A percentile compares a stretch with the other conserved stretches of the same genome.
phyloP scores from a whole-genome alignment of 106 monocot genomes.

The Vanilla planifolia region DNA sequence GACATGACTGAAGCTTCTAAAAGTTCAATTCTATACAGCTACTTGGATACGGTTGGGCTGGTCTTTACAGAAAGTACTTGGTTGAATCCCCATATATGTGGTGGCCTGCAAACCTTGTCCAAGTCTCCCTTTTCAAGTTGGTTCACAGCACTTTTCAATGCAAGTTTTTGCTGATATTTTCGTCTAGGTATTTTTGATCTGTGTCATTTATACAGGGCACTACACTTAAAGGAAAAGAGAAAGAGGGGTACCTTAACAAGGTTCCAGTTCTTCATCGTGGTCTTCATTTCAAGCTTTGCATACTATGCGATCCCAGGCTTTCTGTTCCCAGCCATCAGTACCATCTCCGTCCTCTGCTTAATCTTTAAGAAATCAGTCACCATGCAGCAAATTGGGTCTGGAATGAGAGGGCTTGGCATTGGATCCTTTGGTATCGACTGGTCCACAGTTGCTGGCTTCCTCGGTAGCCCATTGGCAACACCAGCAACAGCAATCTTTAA shows the following conservation, averaged over 20 bases:
- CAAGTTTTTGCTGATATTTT: not conserved
- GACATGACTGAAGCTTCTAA: too few species aligned
- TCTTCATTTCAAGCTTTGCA: constrained; percentile 27
- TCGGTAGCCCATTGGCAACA: constrained; percentile 28
- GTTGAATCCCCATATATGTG: constrained; percentile 54
- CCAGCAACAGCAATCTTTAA: constrained; percentile 34
- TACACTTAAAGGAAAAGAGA: constrained; percentile 39
- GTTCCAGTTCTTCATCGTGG: constrained; percentile 39
- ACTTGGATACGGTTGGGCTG: constrained; percentile 51
- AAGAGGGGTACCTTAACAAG: constrained; percentile 30
- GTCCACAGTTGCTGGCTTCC: constrained; percentile 22
- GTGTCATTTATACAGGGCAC: constrained; percentile 11
- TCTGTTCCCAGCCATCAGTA: constrained; percentile 37
- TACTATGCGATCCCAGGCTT: constrained; percentile 40
- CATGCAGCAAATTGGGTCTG: constrained; percentile 47
- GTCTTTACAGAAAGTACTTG: constrained; percentile 30
- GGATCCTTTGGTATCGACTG: constrained; percentile 51
- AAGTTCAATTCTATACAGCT: too few species aligned
- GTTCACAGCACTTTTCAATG: not conserved
- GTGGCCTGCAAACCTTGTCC: constrained; percentile 48
- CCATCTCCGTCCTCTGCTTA: constrained; percentile 35
- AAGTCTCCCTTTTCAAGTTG: constrained; percentile 47
- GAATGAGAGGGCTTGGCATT: constrained; percentile 36
- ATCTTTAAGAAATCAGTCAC: constrained; percentile 36
- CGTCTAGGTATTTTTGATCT: not conserved